Conservation (phyloP, 139 green algal species). For the Tetradesmus obliquus region DNA sequence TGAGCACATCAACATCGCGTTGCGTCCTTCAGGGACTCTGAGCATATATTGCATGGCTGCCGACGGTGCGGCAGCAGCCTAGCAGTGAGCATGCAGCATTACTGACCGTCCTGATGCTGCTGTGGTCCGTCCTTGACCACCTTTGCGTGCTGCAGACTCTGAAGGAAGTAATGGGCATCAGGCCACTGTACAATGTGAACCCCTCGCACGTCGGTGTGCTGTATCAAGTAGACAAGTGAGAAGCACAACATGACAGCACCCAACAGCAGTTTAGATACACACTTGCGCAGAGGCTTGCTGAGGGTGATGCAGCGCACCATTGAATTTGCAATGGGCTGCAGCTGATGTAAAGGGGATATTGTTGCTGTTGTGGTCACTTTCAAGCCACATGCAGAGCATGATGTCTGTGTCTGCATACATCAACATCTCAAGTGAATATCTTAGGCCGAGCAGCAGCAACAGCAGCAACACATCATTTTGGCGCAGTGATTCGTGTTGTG, state of each 20-base stretch:
- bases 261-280: neutral
- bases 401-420: too few relatives aligned
- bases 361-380: too few relatives aligned
- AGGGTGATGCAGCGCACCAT: too few relatives aligned
- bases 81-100: neutral
- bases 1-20: neutral
- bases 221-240: conserved; percentile 29
- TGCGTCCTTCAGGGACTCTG: neutral
- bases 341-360: too few relatives aligned
- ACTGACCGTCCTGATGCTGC: neutral
- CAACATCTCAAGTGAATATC: too few relatives aligned
- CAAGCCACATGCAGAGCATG: too few relatives aligned
- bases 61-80: neutral
- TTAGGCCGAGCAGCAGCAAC: too few relatives aligned
- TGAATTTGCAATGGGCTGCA: too few relatives aligned
- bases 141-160: conserved; percentile 7
- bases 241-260: neutral
- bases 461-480: too few relatives aligned
- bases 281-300: too few relatives aligned
- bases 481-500: neutral
- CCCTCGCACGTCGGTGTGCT: conserved; percentile 25
- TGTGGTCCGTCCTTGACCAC: neutral
- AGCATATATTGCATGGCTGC: neutral
- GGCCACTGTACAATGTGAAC: neutral
- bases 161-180: conserved; percentile 11